Base-by-base conservation (phyloP, 768 basidiomycete species). In the Rhodotorula toruloides region DNA sequence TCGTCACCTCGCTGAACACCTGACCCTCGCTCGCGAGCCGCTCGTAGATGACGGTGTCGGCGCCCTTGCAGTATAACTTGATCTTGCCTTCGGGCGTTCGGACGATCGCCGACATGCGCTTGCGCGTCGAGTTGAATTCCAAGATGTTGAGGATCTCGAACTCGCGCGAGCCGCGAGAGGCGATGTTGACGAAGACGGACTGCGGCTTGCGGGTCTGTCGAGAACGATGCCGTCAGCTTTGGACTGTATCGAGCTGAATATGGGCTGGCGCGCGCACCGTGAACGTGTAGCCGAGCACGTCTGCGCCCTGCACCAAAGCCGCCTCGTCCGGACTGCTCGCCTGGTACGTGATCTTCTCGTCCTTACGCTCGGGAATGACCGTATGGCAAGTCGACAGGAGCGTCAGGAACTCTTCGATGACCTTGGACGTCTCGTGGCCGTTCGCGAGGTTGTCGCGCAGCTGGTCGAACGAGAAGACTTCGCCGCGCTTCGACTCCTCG, bases 291-390 rank as follows among this genome's bases (percentile, higher is more conserved):
- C 91, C 92, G 68, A 98, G 78, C 50, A 88, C 76, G 75, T 98
- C 92, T 0, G 96, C 96, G 10, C 96, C 96, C 0, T 88, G 84
- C 1, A 99, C 96, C 47, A 99, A 80, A 4, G 96, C 96, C 0
- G 92, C 96, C 77, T 99, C 94, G 74, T 98, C 96, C 0, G 96
- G 96, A 80, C 91, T 94, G 68, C 90, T 93, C 3, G 96, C 96
- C 77, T 99, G 96, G 74, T 87, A 99, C 16, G 87, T 81, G 68
- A 89, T 88, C 81, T 92, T 94, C 36, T 81, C 81, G 65, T 90
- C 85, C 72, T 83, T 85, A 59, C 86, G 78, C 79, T 98, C 96
- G 4, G 96, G 96, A 74, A 98, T 98, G 72, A 99, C 96, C 1
- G 96, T 98, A 76, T 99, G 96, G 72, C 96, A 99, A 40, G 98